These are phyloP conservation scores for Xylaria sp. DNA, from an alignment of 2,329 filamentous ascomycete species.

Conservation along the genomic window DNA sequence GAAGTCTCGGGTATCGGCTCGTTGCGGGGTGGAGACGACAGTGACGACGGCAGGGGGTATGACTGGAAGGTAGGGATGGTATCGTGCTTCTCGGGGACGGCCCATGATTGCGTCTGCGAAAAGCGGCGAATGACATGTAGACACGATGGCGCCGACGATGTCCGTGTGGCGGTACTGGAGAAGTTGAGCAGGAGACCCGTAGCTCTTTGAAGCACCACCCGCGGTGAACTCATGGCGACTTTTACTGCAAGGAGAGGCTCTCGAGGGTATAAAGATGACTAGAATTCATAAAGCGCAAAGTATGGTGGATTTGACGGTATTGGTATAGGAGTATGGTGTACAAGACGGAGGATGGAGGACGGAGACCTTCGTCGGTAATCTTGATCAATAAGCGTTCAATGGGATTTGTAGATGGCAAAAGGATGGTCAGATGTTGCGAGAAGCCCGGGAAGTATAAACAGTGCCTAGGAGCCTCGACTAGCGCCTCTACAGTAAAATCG, in stretches of 20 bases:
- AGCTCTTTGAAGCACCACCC: slow-evolving; percentile 33
- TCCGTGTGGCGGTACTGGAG: slow-evolving; percentile 34
- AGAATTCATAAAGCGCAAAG: neutral
- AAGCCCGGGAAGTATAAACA: slow-evolving; percentile 17
- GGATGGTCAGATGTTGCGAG: slow-evolving; percentile 28
- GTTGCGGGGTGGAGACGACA: slow-evolving; percentile 38
- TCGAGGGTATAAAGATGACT: neutral
- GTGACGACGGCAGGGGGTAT: slow-evolving; percentile 43
- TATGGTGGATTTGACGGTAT: neutral
- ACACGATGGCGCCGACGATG: slow-evolving; percentile 36
- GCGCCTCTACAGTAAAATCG: neutral
- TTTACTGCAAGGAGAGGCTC: slow-evolving; percentile 2
- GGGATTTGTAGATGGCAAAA: slow-evolving; percentile 19
- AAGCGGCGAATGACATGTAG: slow-evolving; percentile 40
- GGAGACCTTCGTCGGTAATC: no score
- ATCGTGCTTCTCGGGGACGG: slow-evolving; percentile 28
- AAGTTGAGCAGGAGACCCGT: slow-evolving; percentile 26
- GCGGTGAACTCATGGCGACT: slow-evolving; percentile 40
- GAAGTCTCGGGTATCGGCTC: slow-evolving; percentile 44
- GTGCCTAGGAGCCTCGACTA: neutral
- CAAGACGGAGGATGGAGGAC: no score
- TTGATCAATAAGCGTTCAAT: neutral
- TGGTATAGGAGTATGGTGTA: neutral
- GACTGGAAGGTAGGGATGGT: slow-evolving; percentile 43
- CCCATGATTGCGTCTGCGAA: slow-evolving; percentile 32